These are phyloP conservation scores for Coemansia brasiliensis DNA, from an alignment of 192 early-diverging fungal species.

Conservation along the genomic window DNA sequence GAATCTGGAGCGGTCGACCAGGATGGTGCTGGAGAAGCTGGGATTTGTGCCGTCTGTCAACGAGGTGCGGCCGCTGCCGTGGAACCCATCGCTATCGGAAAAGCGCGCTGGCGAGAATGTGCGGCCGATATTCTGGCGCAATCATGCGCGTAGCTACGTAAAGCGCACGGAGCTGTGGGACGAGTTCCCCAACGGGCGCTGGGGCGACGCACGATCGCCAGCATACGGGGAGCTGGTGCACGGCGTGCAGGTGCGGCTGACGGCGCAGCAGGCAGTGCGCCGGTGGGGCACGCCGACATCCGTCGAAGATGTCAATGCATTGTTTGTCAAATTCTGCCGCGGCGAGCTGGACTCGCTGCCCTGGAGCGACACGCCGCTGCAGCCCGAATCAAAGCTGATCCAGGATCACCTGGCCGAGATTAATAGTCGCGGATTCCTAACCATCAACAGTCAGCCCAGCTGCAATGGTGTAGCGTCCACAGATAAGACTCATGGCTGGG, in stretches of 20 bases:
- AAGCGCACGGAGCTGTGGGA: conserved; percentile 92
- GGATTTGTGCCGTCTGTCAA: conserved; percentile 73
- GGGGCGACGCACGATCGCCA: conserved; percentile 95
- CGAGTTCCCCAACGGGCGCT: conserved; percentile 97
- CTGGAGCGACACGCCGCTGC: conserved; percentile 85
- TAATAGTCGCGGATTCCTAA: conserved; percentile 84
- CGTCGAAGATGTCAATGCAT: conserved; percentile 63
- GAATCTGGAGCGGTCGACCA: conserved; percentile 87
- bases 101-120: conserved; percentile 94
- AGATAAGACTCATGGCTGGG: conserved; percentile 87
- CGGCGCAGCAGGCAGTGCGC: conserved; percentile 69
- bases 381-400: conserved; percentile 76
- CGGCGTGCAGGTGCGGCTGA: conserved; percentile 80
- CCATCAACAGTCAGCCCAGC: conserved; percentile 94
- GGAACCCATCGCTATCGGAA: conserved; percentile 73
- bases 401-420: conserved; percentile 65
- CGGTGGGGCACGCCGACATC: conserved; percentile 80
- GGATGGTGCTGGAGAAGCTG: conserved; percentile 85
- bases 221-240: conserved; percentile 80
- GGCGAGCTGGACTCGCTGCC: conserved; percentile 81
- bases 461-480: conserved; percentile 84
- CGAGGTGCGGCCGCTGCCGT: conserved; percentile 61
- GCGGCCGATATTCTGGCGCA: conserved; percentile 98
- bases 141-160: conserved; percentile 91
- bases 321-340: conserved; percentile 85